These are phyloP conservation scores for Xylogone sp. DNA, from an alignment of 2,329 filamentous ascomycete genomes.

Conservation along the genomic window DNA sequence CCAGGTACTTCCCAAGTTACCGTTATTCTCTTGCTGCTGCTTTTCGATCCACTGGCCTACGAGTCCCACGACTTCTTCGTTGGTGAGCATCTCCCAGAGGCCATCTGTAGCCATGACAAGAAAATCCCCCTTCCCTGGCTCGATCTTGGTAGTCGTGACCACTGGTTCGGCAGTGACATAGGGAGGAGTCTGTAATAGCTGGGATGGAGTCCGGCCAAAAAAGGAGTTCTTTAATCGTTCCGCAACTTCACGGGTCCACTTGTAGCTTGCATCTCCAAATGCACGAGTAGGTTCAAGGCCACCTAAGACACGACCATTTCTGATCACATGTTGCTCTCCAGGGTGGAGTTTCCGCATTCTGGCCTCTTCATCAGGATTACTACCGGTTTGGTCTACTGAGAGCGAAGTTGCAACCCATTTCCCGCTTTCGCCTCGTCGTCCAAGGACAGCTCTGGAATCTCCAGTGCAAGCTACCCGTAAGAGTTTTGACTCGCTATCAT, in stretches of 20 bases:
- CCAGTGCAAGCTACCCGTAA: slow-evolving; percentile 94
- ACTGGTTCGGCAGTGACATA: slow-evolving; percentile 97
- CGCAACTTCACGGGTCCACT: slow-evolving; percentile 86
- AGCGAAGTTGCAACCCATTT: slow-evolving; percentile 92
- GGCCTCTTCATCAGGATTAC: slow-evolving; percentile 77
- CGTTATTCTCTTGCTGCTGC: slow-evolving; percentile 41
- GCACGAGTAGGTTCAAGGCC: slow-evolving; percentile 89
- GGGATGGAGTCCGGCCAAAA: slow-evolving; percentile 77
- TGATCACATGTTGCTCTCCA: slow-evolving; percentile 80
- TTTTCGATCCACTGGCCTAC: slow-evolving; percentile 96
- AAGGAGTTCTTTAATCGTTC: slow-evolving; percentile 79
- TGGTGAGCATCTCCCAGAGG: slow-evolving; percentile 98
- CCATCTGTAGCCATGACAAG: slow-evolving; percentile 95
- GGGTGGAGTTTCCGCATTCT: slow-evolving; percentile 85
- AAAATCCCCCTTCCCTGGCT: slow-evolving; percentile 89
- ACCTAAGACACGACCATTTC: slow-evolving; percentile 86
- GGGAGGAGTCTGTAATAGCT: slow-evolving; percentile 81
- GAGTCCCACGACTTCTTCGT: slow-evolving; percentile 94
- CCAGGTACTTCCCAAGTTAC: slow-evolving; percentile 56
- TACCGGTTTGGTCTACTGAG: slow-evolving; percentile 91
- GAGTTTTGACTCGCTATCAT: slow-evolving; percentile 82
- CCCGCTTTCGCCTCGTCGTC: slow-evolving; percentile 70
- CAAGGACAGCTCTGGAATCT: slow-evolving; percentile 91
- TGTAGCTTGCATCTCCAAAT: slow-evolving; percentile 95
- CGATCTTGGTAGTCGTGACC: slow-evolving; percentile 86